Percentiles rank a stretch among this genome's conserved stretches.
Conservation (phyloP, 2,329 filamentous ascomycete genomes). For the Botrytis aclada region DNA sequence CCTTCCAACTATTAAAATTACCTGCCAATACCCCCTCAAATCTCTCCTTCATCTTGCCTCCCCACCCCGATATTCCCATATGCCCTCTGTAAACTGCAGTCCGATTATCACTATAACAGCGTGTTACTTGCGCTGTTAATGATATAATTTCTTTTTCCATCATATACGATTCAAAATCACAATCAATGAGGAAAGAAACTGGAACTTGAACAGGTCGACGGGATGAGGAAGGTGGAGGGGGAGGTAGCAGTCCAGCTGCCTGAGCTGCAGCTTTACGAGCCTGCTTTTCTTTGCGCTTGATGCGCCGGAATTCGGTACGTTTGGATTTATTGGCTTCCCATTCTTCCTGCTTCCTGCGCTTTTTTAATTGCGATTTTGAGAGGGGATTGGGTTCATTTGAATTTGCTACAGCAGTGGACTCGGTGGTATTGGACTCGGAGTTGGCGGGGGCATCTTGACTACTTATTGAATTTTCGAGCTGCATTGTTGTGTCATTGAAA, state of each 20-base stretch:
- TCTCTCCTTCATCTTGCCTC: slow-evolving; percentile 69
- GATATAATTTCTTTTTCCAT: slow-evolving; percentile 79
- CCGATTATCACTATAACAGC: slow-evolving; percentile 86
- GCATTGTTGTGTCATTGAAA: background rate
- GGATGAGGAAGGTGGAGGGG: slow-evolving; percentile 6
- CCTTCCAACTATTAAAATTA: slow-evolving; percentile 76
- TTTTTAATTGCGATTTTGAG: slow-evolving; percentile 87
- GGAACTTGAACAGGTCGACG: slow-evolving; percentile 57
- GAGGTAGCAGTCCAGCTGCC: slow-evolving; percentile 38
- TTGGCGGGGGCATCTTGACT: slow-evolving; percentile 7
- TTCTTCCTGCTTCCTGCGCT: slow-evolving; percentile 64
- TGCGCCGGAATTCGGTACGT: slow-evolving; percentile 52
- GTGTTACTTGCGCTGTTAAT: slow-evolving; percentile 76
- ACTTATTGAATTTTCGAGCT: background rate
- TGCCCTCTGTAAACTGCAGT: slow-evolving; percentile 65
- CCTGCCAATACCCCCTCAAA: slow-evolving; percentile 73
- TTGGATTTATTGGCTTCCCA: slow-evolving; percentile 72
- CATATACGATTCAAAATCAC: slow-evolving; percentile 90
- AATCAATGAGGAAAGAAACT: slow-evolving; percentile 81
- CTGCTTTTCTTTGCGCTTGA: slow-evolving; percentile 50
- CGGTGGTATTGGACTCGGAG: background rate
- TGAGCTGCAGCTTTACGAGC: slow-evolving; percentile 47
- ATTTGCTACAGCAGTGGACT: background rate
- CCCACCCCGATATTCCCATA: slow-evolving; percentile 75
- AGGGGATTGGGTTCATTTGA: slow-evolving; percentile 40